phyloP scores from a whole-genome alignment of 495 filamentous ascomycete species.

The Lindgomyces ingoldianus region DNA sequence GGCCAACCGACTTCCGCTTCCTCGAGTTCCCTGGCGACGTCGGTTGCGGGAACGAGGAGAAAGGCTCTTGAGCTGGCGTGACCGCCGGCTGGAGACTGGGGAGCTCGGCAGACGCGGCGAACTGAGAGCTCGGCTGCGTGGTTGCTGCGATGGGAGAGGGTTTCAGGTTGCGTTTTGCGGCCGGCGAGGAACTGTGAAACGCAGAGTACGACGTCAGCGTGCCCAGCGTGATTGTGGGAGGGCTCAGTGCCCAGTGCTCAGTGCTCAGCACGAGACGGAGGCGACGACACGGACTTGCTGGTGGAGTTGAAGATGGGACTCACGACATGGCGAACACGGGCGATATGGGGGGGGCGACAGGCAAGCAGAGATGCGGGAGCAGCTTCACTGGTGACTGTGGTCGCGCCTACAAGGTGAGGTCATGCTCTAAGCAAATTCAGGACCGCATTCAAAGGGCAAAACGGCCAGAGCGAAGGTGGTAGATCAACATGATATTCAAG shows the following conservation, averaged over 20 bases:
- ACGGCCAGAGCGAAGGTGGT: conserved; percentile 31
- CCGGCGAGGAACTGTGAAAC: conserved; percentile 37
- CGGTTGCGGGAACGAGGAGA: conserved; percentile 20
- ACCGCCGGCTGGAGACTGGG: conserved; percentile 20
- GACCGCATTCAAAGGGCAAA: conserved; percentile 25
- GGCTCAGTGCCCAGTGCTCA: background rate
- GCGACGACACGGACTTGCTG: background rate
- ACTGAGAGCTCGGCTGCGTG: conserved; percentile 25
- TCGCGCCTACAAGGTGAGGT: conserved; percentile 14
- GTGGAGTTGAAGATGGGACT: conserved; percentile 29
- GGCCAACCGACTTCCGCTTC: conserved; percentile 36
- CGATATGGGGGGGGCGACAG: background rate
- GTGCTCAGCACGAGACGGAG: conserved; percentile 8
- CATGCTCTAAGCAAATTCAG: conserved; percentile 30
- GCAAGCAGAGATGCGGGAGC: background rate
- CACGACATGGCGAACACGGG: conserved; percentile 36
- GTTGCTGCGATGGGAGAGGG: conserved; percentile 33
- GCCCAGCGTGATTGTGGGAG: conserved; percentile 8
- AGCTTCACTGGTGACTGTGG: conserved; percentile 24
- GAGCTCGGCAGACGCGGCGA: conserved; percentile 28
- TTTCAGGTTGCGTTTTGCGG: conserved; percentile 39
- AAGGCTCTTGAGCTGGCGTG: conserved; percentile 10
- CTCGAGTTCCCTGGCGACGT: conserved; percentile 29
- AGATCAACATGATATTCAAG: conserved; percentile 41
- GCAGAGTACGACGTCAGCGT: conserved; percentile 36